Evolutionary conservation across 208 protist genomes (phyloP).

Genomic region (Borovskyia barvae): DNA sequence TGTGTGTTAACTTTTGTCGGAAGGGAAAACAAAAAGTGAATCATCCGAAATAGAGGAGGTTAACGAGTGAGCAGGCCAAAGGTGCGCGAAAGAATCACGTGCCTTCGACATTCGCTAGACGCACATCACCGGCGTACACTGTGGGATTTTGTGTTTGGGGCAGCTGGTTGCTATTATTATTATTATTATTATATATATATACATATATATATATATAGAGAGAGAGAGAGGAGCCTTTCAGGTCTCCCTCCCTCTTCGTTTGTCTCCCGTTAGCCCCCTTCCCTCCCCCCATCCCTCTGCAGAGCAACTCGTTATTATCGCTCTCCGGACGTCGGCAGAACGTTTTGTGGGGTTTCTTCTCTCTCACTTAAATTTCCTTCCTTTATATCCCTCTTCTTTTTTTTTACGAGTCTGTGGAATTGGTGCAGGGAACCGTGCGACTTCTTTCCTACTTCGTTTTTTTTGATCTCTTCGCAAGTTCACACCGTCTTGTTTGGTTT

Average conservation of each 20-base stretch:
- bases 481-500: conserved; percentile 1
- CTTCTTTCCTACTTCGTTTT: conserved; percentile 11
- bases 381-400: conserved; percentile 8
- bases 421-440: neutral
- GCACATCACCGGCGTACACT: too few relatives aligned
- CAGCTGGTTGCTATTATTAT: too few relatives aligned
- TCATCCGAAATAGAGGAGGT: neutral
- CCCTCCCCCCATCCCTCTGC: too few relatives aligned
- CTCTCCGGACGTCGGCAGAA: too few relatives aligned
- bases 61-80: neutral
- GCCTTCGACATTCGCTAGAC: neutral
- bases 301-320: too few relatives aligned
- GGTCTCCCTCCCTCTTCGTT: neutral
- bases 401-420: neutral
- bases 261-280: neutral
- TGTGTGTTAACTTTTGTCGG: neutral
- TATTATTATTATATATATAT: too few relatives aligned
- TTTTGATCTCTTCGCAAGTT: conserved; percentile 14
- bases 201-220: too few relatives aligned
- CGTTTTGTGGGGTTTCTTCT: too few relatives aligned
- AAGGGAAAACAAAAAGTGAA: neutral
- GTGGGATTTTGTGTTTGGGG: too few relatives aligned
- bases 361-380: neutral
- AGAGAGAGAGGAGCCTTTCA: too few relatives aligned
- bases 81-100: neutral